Percentiles rank a stretch among this genome's conserved stretches.
Evolutionary conservation across 2,329 filamentous ascomycete genomes (phyloP).

Genomic region (Xylariaceae sp.): DNA sequence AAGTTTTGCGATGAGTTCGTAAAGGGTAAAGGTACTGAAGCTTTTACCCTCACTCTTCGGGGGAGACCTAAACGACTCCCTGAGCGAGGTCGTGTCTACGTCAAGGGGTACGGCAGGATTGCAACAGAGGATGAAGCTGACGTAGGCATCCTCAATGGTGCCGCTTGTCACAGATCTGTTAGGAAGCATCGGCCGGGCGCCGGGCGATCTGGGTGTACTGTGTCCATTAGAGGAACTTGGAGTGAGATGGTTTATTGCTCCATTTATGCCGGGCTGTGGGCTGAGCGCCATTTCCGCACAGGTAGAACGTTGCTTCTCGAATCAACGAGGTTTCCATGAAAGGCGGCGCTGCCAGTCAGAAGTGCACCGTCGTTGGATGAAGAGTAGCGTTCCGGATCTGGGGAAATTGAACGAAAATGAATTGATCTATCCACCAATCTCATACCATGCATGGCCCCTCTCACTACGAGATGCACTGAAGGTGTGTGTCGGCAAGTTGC

Average conservation of each 20-base stretch:
- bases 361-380: neutral
- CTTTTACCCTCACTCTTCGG: conserved; percentile 85
- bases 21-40: conserved; percentile 75
- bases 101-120: conserved; percentile 75
- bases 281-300: conserved; percentile 27
- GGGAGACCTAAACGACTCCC: conserved; percentile 71
- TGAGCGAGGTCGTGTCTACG: conserved; percentile 66
- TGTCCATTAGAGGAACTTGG: conserved; percentile 25
- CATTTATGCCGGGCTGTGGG: conserved; percentile 25
- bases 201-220: conserved; percentile 25
- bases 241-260: conserved; percentile 24
- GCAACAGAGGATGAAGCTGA: conserved; percentile 82
- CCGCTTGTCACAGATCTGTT: conserved; percentile 62
- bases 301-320: conserved; percentile 8
- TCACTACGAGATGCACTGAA: too few relatives aligned
- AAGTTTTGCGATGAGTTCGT: conserved; percentile 72
- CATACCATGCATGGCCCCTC: neutral
- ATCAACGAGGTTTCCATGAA: conserved; percentile 12
- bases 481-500: too few relatives aligned
- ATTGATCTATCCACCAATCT: conserved; percentile 2
- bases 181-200: conserved; percentile 48
- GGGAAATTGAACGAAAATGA: neutral
- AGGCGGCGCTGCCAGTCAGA: conserved; percentile 5
- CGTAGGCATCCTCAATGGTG: conserved; percentile 77
- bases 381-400: too few relatives aligned